A percentile compares a stretch with the other conserved stretches of the same genome.
These are phyloP conservation scores for Eimeria brunetti DNA, from an alignment of 169 alveolate genomes.

Conservation along the genomic window DNA sequence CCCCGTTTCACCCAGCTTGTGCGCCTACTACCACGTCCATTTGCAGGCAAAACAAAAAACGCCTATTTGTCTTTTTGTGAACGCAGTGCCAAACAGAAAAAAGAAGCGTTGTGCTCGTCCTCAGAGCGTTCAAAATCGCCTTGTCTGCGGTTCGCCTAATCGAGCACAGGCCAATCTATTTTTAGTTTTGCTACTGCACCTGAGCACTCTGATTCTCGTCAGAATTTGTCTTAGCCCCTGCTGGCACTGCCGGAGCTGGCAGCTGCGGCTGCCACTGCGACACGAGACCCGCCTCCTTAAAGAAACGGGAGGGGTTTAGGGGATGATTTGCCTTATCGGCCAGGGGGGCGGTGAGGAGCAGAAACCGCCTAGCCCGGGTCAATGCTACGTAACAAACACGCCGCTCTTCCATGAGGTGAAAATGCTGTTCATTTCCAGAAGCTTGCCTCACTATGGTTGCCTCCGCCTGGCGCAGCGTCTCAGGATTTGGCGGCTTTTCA, in stretches of 20 bases:
- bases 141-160: background rate
- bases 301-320: slow-evolving; percentile 62
- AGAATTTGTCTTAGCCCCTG: background rate
- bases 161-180: background rate
- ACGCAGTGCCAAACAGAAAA: background rate
- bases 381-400: slow-evolving; percentile 75
- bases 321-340: slow-evolving; percentile 63
- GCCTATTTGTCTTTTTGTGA: background rate
- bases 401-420: slow-evolving; percentile 75
- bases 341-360: slow-evolving; percentile 70
- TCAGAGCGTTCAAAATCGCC: background rate
- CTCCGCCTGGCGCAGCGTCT: slow-evolving; percentile 59
- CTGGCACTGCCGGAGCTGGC: background rate
- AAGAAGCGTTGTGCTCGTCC: background rate
- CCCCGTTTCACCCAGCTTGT: background rate
- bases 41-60: background rate
- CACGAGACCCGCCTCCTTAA: slow-evolving; percentile 55
- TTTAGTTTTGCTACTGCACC: background rate
- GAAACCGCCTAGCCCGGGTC: slow-evolving; percentile 61
- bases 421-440: slow-evolving; percentile 62
- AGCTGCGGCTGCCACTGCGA: slow-evolving; percentile 14
- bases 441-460: slow-evolving; percentile 43
- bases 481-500: slow-evolving; percentile 50
- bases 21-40: background rate
- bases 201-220: background rate